Percentiles rank a stretch among this genome's conserved stretches.
phyloP scores from a whole-genome alignment of 2,329 filamentous ascomycete genomes.

The Aspergillus sp. region DNA sequence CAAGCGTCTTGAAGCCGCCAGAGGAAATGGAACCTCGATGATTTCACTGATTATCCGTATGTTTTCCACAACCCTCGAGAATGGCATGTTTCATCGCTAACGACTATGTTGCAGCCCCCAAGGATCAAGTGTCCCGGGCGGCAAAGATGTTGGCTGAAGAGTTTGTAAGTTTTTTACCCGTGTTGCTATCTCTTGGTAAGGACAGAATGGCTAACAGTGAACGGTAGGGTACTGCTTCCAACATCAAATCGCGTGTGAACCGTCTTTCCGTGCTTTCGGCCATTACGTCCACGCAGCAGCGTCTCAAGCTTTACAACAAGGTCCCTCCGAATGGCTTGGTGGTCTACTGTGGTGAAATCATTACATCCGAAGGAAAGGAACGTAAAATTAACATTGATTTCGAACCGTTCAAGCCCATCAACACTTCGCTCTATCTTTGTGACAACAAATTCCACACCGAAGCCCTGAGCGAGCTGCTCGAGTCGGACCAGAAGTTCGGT shows the following conservation, averaged over 20 bases:
- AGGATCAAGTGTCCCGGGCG: constrained; percentile 92
- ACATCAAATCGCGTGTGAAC: constrained; percentile 99
- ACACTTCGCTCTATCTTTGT: constrained; percentile 97
- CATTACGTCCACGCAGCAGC: constrained; percentile 98
- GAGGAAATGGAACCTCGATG: constrained; percentile 99
- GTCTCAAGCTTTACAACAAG: constrained; percentile 98
- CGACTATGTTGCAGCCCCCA: constrained; percentile 60
- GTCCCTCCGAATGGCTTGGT: constrained; percentile 96
- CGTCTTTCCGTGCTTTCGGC: constrained; percentile 94
- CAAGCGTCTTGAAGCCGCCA: constrained; percentile 92
- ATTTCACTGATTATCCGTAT: constrained; percentile 97
- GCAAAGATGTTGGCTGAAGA: constrained; percentile 99
- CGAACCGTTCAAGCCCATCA: constrained; percentile 99
- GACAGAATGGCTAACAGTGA: constrained; percentile 5
- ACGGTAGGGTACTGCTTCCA: constrained; percentile 82
- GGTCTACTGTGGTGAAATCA: constrained; percentile 99
- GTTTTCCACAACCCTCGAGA: constrained; percentile 29
- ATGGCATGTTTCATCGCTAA: constrained; percentile 11
- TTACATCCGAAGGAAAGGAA: constrained; percentile 97
- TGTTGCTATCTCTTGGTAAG: background rate
- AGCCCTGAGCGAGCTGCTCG: constrained; percentile 89
- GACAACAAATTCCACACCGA: constrained; percentile 99
- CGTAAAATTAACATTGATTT: constrained; percentile 99
- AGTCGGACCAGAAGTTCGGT: constrained; percentile 98
- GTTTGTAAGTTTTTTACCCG: constrained; percentile 59